Percentiles rank a stretch among this genome's conserved stretches.
phyloP scores from a whole-genome alignment of 2,329 filamentous ascomycete species.

The Pseudogymnoascus sp. region DNA sequence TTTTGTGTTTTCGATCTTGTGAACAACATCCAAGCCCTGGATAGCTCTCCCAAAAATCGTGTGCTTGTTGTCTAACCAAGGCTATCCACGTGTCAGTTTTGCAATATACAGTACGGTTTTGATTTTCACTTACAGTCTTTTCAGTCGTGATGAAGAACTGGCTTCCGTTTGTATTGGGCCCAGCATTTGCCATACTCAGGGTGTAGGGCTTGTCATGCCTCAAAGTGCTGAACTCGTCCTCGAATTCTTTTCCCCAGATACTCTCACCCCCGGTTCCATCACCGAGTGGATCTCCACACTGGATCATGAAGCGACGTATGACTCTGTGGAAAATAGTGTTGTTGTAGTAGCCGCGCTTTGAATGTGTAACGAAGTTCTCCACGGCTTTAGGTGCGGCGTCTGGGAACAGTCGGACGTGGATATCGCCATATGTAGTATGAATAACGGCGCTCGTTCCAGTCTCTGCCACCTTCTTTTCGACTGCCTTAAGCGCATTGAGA shows the following conservation, averaged over 20 bases:
- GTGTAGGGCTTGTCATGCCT: conserved; percentile 96
- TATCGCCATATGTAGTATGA: conserved; percentile 91
- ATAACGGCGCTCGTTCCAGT: conserved; percentile 74
- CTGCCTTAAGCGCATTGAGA: conserved; percentile 47
- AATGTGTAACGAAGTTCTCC: conserved; percentile 94
- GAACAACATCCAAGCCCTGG: conserved; percentile 86
- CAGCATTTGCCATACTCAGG: conserved; percentile 95
- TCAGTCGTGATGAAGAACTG: conserved; percentile 99
- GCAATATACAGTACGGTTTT: neutral
- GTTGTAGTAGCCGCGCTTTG: conserved; percentile 90
- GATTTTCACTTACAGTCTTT: conserved; percentile 61
- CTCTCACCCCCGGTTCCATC: conserved; percentile 86
- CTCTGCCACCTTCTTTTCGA: conserved; percentile 56
- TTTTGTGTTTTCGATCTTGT: conserved; percentile 87
- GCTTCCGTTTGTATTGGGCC: conserved; percentile 87
- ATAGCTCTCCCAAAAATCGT: conserved; percentile 91
- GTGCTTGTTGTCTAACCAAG: conserved; percentile 93
- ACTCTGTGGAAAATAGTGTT: conserved; percentile 95
- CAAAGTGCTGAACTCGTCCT: conserved; percentile 85
- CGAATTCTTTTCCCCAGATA: conserved; percentile 89
- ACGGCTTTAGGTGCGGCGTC: conserved; percentile 89
- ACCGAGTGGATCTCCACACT: conserved; percentile 74
- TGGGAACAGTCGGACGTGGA: conserved; percentile 86
- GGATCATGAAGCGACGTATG: conserved; percentile 98
- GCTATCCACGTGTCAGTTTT: conserved; percentile 36